Conservation (phyloP, 176 grass and related monocot species). For the Eragrostis curvula region DNA sequence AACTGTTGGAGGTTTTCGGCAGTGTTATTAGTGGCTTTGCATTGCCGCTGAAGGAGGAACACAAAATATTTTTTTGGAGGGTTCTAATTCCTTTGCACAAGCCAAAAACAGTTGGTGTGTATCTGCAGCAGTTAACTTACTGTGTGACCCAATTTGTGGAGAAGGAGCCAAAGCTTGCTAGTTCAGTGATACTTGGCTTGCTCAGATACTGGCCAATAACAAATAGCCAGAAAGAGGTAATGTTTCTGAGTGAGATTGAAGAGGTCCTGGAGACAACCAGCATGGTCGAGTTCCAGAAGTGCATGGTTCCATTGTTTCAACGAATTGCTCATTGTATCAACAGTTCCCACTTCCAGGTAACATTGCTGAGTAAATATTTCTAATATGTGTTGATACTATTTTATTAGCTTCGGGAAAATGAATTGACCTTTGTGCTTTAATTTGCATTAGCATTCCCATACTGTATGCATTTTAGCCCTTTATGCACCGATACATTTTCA, state of each 20-base stretch:
- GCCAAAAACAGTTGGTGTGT: constrained; percentile 60
- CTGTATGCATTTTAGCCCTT: background rate
- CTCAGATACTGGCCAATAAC: constrained; percentile 79
- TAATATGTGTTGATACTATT: background rate
- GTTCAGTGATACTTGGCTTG: constrained; percentile 63
- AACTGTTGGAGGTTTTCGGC: constrained; percentile 75
- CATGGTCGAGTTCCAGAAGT: constrained; percentile 64
- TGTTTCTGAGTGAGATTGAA: constrained; percentile 83
- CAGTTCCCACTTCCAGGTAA: constrained; percentile 76
- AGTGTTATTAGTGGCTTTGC: constrained; percentile 79
- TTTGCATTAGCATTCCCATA: background rate
- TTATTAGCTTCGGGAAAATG: constrained; percentile 11
- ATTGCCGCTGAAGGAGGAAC: constrained; percentile 75
- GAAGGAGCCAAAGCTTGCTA: constrained; percentile 72
- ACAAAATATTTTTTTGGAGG: constrained; percentile 70
- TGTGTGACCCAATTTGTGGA: constrained; percentile 71
- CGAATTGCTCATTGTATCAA: constrained; percentile 66
- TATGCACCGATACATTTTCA: background rate
- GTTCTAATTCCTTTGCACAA: constrained; percentile 77
- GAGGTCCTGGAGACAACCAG: constrained; percentile 68
- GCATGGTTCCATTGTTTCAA: constrained; percentile 65
- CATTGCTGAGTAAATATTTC: background rate
- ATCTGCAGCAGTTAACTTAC: constrained; percentile 78
- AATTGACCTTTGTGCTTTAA: background rate
- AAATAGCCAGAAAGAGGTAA: constrained; percentile 80